Evolutionary conservation across 306 rosid species (phyloP), one percentile per base, ranked within the genome.

Genomic region (Castanea mollissima): DNA sequence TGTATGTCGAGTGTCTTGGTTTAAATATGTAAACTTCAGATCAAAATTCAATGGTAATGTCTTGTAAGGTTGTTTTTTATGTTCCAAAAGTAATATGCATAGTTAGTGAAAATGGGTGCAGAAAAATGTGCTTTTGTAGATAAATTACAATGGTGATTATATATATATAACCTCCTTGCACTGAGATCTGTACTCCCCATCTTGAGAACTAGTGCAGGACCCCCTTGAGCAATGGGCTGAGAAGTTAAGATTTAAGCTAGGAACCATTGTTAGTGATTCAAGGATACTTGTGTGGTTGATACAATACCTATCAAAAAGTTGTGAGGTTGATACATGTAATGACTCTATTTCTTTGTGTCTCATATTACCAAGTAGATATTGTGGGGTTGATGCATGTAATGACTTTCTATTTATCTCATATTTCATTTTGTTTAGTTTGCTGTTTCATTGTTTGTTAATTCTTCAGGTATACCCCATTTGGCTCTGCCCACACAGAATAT

Each of bases 401-500:
- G 54, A 49, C 54, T 12, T 13, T 49, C 16, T 49, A 49, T 31
- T 7, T 18, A 38, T 64, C 19, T 65, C 34, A 18, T 65, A 5
- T 35, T 54, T 57, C n/a, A 21, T 62, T 21, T 71, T 25, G 6
- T 11, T 11, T 55, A 34, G 59, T 20, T 62, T 3, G 7, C 46
- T 41, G 3, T 41, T 29, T 68, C 63, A 64, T 70, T 79, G 29
- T 58, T 57, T 67, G 71, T 75, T 65, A 52, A 78, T 58, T 52
- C 51, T 79, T 21, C 71, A 95, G 99, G 89, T 95, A 34, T 95
- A 95, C 86, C 99, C 99, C 9, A 71, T 95, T 58, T 95, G 99
- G 99, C 92, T 95, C 59, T 95, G 99, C 31, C 99, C 99, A 35
- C 99, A 95, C 86, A 92, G 86, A 82, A 25, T 95, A 80, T 95